Conservation (phyloP, 768 basidiomycete genomes). For the Lepiota brunneoincarnata region DNA sequence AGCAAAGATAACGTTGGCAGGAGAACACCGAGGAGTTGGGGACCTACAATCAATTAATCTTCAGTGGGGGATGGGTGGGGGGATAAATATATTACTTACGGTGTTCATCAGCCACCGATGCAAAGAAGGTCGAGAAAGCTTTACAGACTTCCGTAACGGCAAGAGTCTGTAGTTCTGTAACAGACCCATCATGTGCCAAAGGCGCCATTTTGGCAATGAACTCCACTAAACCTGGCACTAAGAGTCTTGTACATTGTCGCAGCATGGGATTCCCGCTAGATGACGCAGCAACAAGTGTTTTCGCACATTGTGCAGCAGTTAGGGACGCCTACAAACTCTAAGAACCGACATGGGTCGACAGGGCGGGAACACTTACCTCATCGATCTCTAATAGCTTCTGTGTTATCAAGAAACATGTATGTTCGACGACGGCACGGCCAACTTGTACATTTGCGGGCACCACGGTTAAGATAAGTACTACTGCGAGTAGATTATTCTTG, state of each 20-base stretch:
- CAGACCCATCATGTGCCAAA: constrained; percentile 50
- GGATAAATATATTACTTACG: constrained; percentile 43
- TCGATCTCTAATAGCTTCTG: constrained; percentile 71
- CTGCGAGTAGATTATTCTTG: constrained; percentile 86
- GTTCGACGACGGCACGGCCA: constrained; percentile 75
- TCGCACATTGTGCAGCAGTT: constrained; percentile 89
- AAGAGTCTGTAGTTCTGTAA: constrained; percentile 54
- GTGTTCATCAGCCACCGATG: constrained; percentile 51
- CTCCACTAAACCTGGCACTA: constrained; percentile 82
- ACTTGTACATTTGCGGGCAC: constrained; percentile 66
- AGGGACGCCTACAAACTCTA: constrained; percentile 54
- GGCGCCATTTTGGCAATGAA: constrained; percentile 72
- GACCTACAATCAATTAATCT: constrained; percentile 39
- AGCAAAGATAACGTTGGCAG: constrained; percentile 75
- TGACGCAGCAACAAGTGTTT: constrained; percentile 77
- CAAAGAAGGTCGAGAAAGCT: constrained; percentile 66
- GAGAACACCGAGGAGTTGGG: constrained; percentile 64
- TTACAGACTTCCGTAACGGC: constrained; percentile 82
- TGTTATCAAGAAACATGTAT: constrained; percentile 79
- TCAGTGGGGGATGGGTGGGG: neutral
- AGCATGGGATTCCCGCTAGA: constrained; percentile 62
- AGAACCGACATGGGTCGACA: neutral
- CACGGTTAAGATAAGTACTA: constrained; percentile 82
- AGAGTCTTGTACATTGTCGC: constrained; percentile 63
- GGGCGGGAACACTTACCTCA: constrained; percentile 47